Evolutionary conservation across 805 yeast genomes (phyloP).

Genomic region (Clavispora asparagi): DNA sequence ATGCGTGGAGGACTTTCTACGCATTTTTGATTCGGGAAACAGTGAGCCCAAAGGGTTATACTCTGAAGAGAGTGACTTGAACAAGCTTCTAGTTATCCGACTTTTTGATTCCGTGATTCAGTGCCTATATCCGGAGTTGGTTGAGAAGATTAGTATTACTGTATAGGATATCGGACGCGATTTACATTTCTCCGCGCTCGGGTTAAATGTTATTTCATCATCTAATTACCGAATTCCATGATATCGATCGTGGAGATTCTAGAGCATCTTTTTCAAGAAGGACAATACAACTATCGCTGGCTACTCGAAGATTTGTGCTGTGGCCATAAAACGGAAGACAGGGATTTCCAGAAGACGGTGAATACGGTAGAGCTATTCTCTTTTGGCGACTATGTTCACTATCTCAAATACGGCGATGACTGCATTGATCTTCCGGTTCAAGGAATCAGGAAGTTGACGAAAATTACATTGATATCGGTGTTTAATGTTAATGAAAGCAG

Average conservation of each 20-base stretch:
- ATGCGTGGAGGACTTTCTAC: conserved; percentile 10
- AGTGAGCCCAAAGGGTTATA: neutral
- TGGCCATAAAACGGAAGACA: neutral
- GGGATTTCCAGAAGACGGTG: neutral
- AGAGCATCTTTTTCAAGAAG: neutral
- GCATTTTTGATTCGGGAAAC: conserved; percentile 12
- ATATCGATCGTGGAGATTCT: neutral
- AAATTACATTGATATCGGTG: conserved; percentile 23
- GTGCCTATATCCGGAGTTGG: conserved; percentile 21
- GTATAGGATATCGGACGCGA: neutral
- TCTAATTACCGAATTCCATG: neutral
- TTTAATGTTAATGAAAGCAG: conserved; percentile 20
- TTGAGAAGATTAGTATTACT: neutral
- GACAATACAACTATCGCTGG: conserved; percentile 4
- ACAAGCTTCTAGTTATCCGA: conserved; percentile 18
- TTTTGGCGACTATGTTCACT: conserved; percentile 28
- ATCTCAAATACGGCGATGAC: conserved; percentile 13
- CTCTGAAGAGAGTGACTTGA: conserved; percentile 12
- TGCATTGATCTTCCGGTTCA: conserved; percentile 13
- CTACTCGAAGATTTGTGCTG: neutral
- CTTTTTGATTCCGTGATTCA: conserved; percentile 19
- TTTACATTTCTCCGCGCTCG: neutral
- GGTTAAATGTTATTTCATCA: neutral
- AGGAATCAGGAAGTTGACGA: conserved; percentile 20
- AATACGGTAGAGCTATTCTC: conserved; percentile 35